Evolutionary conservation across 352 stramenopile genomes (phyloP), one percentile per base, ranked within the genome.

Genomic region (Globisporangium radiosum): DNA sequence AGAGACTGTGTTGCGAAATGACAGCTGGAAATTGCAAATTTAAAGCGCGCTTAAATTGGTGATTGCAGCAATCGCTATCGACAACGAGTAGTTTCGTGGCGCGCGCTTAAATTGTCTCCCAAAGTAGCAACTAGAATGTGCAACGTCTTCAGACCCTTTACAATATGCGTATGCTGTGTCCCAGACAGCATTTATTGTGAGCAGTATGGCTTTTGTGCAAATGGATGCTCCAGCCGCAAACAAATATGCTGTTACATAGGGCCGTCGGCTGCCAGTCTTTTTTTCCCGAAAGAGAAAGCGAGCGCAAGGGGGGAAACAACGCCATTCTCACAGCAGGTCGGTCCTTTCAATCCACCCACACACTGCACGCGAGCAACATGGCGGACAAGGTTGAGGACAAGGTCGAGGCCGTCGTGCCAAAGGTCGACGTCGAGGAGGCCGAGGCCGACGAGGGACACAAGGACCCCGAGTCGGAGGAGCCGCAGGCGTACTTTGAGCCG

Each of bases 401-500:
- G 71, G 85, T 81, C 69, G 87, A 87, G 66, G 77, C 88, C 50
- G 78, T 86, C 69, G 65, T 71, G 62, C 75, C 79, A 36, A 87
- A 87, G 71, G 70, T 78, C 38, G 66, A 75, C 19, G 69, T 64
- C 42, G 78, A 87, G 58, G 71, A 81, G 45, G 68, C 71, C 25
- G 76, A 78, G 65, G 71, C 66, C 5, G 76, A 81, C 13, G 76
- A 70, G 42, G 64, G 68, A 33, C 59, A 43, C 56, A 80, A 89
- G 69, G 81, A 90, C 71, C 73, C 66, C 5, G 85, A 89, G 66
- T 85, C 79, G 8, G 85, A 94, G 68, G 85, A 92, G 64, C 77
- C 85, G 53, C 82, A 94, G 78, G 85, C 83, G 8, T 94, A 92
- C 78, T 94, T 94, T 40, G 85, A 94, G 68, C 85, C 85, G 10